A percentile compares a stretch with the other conserved stretches of the same genome.
These are phyloP conservation scores for Picea abies DNA, from an alignment of 83 land plant species.

Conservation along the genomic window DNA sequence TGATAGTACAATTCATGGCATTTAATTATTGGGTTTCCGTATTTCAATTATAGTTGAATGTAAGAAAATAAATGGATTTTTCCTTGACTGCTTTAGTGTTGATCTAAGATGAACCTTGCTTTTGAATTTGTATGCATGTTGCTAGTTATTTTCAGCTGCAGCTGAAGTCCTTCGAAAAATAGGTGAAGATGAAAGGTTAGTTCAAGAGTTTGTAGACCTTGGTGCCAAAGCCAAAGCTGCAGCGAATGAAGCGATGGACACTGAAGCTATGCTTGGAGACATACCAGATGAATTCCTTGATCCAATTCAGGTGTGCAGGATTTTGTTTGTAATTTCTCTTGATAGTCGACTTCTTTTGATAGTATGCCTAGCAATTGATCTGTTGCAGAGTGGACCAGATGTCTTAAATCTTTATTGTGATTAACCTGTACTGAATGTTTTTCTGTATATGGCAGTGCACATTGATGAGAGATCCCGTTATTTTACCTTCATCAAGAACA, in stretches of 20 bases:
- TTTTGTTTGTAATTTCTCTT: background rate
- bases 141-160: constrained; percentile 84
- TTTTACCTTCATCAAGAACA: constrained; percentile 87
- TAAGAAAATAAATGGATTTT: background rate
- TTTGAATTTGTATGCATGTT: constrained; percentile 5
- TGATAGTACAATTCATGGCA: background rate
- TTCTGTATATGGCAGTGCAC: constrained; percentile 72
- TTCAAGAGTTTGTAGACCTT: constrained; percentile 79
- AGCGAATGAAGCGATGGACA: constrained; percentile 79
- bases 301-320: constrained; percentile 83
- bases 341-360: background rate
- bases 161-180: constrained; percentile 69
- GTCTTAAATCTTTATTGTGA: background rate
- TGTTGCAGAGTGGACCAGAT: background rate
- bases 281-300: constrained; percentile 98
- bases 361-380: background rate
- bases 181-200: constrained; percentile 57
- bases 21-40: background rate
- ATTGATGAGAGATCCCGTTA: constrained; percentile 98
- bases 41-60: background rate
- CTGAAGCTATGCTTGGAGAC: constrained; percentile 93
- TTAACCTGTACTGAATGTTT: background rate
- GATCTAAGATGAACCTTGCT: background rate
- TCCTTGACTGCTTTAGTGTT: background rate
- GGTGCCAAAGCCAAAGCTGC: constrained; percentile 77